Evolutionary conservation across 164 flowering plant species (phyloP).

Genomic region (Stephania cephalantha): DNA sequence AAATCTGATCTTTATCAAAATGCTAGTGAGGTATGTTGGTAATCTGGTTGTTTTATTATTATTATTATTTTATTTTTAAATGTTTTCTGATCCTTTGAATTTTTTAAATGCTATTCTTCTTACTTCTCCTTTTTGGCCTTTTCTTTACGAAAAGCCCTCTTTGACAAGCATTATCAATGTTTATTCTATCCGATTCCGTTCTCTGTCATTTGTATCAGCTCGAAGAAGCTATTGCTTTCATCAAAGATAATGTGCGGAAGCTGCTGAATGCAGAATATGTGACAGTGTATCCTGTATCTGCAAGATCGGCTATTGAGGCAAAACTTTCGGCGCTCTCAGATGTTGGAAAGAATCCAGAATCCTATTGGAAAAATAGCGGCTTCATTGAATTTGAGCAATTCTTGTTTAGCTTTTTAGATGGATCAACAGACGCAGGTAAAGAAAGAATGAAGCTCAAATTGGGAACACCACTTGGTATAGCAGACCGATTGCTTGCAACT

Average conservation of each 20-base stretch:
- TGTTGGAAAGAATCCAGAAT: slow-evolving; percentile 17
- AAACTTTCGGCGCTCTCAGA: slow-evolving; percentile 46
- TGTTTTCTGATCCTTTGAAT: background rate
- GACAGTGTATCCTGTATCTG: slow-evolving; percentile 76
- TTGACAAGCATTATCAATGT: background rate
- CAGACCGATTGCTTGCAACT: slow-evolving; percentile 63
- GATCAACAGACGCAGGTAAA: slow-evolving; percentile 62
- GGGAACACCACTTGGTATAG: slow-evolving; percentile 79
- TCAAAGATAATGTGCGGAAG: slow-evolving; percentile 57
- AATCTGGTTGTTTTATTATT: too few relatives aligned
- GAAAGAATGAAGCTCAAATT: slow-evolving; percentile 92
- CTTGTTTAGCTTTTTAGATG: slow-evolving; percentile 79
- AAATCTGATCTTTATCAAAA: slow-evolving; percentile 78
- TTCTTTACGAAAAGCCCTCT: background rate
- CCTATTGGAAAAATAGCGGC: slow-evolving; percentile 35
- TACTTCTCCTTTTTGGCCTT: background rate
- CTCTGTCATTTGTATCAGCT: slow-evolving; percentile 45
- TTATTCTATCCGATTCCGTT: slow-evolving; percentile 5
- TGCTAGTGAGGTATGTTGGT: slow-evolving; percentile 54
- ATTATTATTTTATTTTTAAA: background rate
- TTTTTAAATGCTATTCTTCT: background rate
- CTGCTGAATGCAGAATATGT: slow-evolving; percentile 70
- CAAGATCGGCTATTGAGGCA: slow-evolving; percentile 75
- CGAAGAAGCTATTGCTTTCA: slow-evolving; percentile 77
- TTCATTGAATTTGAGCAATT: slow-evolving; percentile 68